Base-by-base conservation (phyloP, 1,284 basidiomycete genomes). In the Lentinula novae-zelandiae region DNA sequence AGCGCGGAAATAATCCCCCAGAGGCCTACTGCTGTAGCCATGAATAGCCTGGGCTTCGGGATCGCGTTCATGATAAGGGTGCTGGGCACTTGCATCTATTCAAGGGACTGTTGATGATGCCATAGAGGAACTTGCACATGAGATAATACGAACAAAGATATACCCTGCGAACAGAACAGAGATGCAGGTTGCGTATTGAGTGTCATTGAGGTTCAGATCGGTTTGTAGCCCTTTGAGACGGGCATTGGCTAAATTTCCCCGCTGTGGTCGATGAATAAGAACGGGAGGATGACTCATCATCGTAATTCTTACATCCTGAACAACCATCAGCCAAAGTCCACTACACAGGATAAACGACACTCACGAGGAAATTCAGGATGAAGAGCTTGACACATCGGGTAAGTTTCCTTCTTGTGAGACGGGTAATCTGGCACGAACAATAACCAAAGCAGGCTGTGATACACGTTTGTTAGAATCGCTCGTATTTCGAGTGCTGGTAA, bases 21-120 rank as follows among this genome's bases (percentile, higher is more conserved):
- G 13, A 63, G 57, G 34, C 52, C 42, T 2, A 62, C 62, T 2
- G 64, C 65, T 15, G 33, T 20, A n/a, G 60, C 51, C 33, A 66
- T 63, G 50, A 63, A 66, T 5, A 65, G 61, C 39, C 65, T 64
- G 6, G 65, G 65, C 31, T 59, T 56, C 9, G 65, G 62, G 12
- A 65, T 62, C 15, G 64, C 44, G 57, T 66, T 66, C 65, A 66
- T 66, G 27, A 66, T 52, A 33, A 66, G 53, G 58, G 65, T 66
- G 9, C 64, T 64, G 31, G 66, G 66, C 8, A 67, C 61, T 67
- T 67, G 66, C 66, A 67, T 67, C 64, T 67, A 53, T 22, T 22
- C 6, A 13, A 13, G 7, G 10, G 20, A 20, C 15, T 22, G 2
- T 9, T 9, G 13, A 34, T 15, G 6, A 27, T 22, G 27, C n/a